These are phyloP conservation scores for Cladosporium sphaerospermum DNA, from an alignment of 2,329 filamentous ascomycete species.

Conservation along the genomic window DNA sequence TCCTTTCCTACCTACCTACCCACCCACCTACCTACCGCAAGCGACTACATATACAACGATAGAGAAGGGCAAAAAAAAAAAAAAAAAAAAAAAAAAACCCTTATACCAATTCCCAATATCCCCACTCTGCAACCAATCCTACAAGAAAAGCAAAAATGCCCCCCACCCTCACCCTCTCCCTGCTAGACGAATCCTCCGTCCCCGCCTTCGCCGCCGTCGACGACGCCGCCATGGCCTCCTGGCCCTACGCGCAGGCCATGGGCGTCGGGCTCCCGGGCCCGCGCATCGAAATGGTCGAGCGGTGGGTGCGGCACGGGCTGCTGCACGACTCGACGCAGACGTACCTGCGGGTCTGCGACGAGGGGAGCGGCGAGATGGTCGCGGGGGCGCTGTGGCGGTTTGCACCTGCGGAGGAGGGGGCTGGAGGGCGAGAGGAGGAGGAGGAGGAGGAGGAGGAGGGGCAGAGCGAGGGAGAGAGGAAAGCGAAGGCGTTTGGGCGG, in stretches of 20 bases:
- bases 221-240: conserved; percentile 16
- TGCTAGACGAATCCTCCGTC: no score
- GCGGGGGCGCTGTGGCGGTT: conserved; percentile 20
- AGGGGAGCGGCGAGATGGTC: conserved; percentile 17
- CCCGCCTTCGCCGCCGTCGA: conserved; percentile 20
- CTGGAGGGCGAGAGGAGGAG: neutral
- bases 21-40: no score
- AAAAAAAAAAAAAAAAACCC: no score
- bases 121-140: no score
- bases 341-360: conserved; percentile 19
- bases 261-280: conserved; percentile 7
- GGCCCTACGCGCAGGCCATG: conserved; percentile 17
- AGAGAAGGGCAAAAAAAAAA: no score
- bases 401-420: conserved; percentile 5
- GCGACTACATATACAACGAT: no score
- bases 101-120: no score
- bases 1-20: no score
- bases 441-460: neutral
- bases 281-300: conserved; percentile 14
- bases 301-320: conserved; percentile 12
- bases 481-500: conserved; percentile 1
- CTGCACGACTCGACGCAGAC: conserved; percentile 10
- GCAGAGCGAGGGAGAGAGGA: neutral
- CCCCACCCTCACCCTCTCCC: conserved; percentile 17
- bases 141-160: neutral